These are phyloP conservation scores for Sporothrix inflata DNA, from an alignment of 2,329 filamentous ascomycete species.

Conservation along the genomic window DNA sequence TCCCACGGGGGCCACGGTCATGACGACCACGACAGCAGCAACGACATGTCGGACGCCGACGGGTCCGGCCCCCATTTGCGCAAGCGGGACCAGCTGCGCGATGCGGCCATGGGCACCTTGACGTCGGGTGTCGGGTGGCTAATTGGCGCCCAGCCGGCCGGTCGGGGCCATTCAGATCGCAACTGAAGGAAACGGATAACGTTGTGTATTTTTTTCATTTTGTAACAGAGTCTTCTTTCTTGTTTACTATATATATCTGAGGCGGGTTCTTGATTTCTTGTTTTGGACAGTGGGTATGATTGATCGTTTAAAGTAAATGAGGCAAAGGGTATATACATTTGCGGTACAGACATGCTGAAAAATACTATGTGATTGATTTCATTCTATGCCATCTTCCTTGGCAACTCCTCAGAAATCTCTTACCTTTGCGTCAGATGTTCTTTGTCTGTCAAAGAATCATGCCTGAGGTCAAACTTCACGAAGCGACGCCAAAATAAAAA, in stretches of 20 bases:
- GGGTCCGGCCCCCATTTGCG: slow-evolving; percentile 48
- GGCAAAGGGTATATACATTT: background rate
- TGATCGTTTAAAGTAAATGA: background rate
- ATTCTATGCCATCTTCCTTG: too few species aligned
- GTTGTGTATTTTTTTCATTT: background rate
- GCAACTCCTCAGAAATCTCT: too few species aligned
- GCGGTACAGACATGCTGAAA: too few species aligned
- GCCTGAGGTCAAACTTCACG: too few species aligned
- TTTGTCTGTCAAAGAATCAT: too few species aligned
- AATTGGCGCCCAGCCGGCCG: slow-evolving; percentile 58
- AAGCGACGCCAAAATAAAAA: background rate
- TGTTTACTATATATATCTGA: background rate
- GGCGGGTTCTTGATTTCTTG: background rate
- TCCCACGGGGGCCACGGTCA: too few species aligned
- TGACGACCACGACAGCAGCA: slow-evolving; percentile 3
- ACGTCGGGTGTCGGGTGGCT: slow-evolving; percentile 71
- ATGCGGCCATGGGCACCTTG: slow-evolving; percentile 68
- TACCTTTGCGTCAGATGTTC: too few species aligned
- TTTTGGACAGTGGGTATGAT: background rate
- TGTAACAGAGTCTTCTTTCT: background rate
- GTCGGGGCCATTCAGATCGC: slow-evolving; percentile 31
- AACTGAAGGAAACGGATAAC: background rate
- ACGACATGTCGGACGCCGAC: slow-evolving; percentile 24
- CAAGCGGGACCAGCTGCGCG: slow-evolving; percentile 72
- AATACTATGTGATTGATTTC: too few species aligned